Conservation (phyloP, 2,329 filamentous ascomycete species). For the Microsporum ferrugineum region DNA sequence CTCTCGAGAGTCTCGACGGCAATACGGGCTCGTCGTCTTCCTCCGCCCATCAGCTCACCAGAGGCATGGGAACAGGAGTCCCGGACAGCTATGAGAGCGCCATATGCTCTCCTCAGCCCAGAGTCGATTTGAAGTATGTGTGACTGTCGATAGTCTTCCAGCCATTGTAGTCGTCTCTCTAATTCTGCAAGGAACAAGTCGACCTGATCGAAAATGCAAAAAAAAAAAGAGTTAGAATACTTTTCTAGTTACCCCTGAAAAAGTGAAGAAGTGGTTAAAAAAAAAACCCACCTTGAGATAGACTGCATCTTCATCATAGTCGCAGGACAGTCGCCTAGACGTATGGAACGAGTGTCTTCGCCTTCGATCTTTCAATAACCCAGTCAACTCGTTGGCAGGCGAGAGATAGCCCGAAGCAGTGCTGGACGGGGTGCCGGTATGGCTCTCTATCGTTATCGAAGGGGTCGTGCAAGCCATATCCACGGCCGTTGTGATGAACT, state of each 20-base stretch:
- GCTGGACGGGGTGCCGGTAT: constrained; percentile 14
- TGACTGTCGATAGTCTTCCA: constrained; percentile 78
- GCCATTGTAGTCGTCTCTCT: constrained; percentile 71
- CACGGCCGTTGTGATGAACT: neutral
- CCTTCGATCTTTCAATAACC: constrained; percentile 29
- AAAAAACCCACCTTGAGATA: constrained; percentile 29
- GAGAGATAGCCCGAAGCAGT: constrained; percentile 20
- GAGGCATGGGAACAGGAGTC: constrained; percentile 82
- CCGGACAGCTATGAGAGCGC: constrained; percentile 74
- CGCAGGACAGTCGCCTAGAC: constrained; percentile 31
- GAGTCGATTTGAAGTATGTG: constrained; percentile 70
- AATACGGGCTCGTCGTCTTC: constrained; percentile 69
- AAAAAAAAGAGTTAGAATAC: neutral
- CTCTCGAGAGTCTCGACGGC: constrained; percentile 87
- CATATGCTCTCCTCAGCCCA: constrained; percentile 72
- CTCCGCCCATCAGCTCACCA: constrained; percentile 78
- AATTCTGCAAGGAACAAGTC: constrained; percentile 59
- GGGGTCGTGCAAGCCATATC: constrained; percentile 31
- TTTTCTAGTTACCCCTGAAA: neutral
- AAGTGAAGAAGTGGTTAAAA: neutral
- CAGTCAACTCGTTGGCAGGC: constrained; percentile 23
- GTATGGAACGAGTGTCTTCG: constrained; percentile 37
- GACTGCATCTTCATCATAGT: constrained; percentile 36
- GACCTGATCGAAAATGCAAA: constrained; percentile 22
- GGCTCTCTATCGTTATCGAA: constrained; percentile 31